These are phyloP conservation scores for Aspergillus saccharolyticus DNA, from an alignment of 495 filamentous ascomycete species.

Conservation along the genomic window DNA sequence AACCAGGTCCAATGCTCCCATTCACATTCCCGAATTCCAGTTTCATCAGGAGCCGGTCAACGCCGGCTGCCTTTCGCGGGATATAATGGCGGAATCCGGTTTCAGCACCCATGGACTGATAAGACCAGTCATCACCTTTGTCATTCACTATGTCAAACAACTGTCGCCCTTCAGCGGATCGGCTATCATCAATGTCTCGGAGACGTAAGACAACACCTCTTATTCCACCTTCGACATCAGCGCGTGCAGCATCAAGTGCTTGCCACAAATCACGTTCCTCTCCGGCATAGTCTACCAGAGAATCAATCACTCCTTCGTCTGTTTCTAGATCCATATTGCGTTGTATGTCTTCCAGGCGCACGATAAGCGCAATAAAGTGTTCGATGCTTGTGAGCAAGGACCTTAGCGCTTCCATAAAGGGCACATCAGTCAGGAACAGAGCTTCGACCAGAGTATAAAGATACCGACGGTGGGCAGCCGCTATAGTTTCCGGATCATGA, in stretches of 20 bases:
- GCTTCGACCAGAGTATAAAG: constrained; percentile 59
- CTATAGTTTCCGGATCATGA: constrained; percentile 79
- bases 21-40: constrained; percentile 62
- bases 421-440: constrained; percentile 63
- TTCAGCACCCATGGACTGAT: constrained; percentile 10
- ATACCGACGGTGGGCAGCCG: constrained; percentile 71
- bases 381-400: constrained; percentile 67
- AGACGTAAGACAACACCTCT: constrained; percentile 56
- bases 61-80: constrained; percentile 61
- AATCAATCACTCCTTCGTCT: constrained; percentile 73
- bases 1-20: constrained; percentile 11
- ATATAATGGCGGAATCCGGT: constrained; percentile 47
- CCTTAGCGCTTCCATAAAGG: constrained; percentile 68
- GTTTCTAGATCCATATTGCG: constrained; percentile 68
- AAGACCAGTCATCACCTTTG: constrained; percentile 14
- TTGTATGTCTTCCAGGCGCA: constrained; percentile 67
- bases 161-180: constrained; percentile 38
- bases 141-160: constrained; percentile 27
- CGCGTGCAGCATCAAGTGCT: constrained; percentile 43
- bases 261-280: constrained; percentile 62
- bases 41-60: constrained; percentile 82
- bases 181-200: constrained; percentile 53
- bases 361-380: constrained; percentile 67
- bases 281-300: constrained; percentile 58
- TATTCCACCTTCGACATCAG: constrained; percentile 47